Evolutionary conservation across 1,284 basidiomycete species (phyloP).

Genomic region (Bjerkandera adusta): DNA sequence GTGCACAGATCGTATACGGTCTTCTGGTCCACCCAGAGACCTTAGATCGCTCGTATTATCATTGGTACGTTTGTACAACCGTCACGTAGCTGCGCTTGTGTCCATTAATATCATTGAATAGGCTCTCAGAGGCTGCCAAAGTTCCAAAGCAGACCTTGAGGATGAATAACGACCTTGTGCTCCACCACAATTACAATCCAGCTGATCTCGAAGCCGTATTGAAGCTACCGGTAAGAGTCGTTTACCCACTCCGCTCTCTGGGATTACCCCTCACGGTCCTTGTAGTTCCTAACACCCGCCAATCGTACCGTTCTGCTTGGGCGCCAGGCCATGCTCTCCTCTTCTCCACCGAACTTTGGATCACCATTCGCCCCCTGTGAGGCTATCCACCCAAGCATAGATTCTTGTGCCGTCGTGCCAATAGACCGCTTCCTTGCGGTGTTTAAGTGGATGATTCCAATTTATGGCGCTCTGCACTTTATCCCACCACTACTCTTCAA

Average conservation of each 20-base stretch:
- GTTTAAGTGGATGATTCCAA: slow-evolving; percentile 82
- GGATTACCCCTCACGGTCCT: slow-evolving; percentile 18
- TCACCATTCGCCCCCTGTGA: slow-evolving; percentile 61
- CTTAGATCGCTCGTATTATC: slow-evolving; percentile 72
- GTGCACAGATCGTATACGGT: slow-evolving; percentile 87
- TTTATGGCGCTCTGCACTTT: slow-evolving; percentile 90
- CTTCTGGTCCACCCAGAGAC: slow-evolving; percentile 84
- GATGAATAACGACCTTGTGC: slow-evolving; percentile 63
- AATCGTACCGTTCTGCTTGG: slow-evolving; percentile 39
- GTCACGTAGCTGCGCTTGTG: background rate
- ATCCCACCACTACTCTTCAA: slow-evolving; percentile 85
- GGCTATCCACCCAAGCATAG: slow-evolving; percentile 79
- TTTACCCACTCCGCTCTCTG: background rate
- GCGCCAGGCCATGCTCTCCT: slow-evolving; percentile 33
- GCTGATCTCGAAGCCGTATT: slow-evolving; percentile 55
- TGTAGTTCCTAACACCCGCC: slow-evolving; percentile 38
- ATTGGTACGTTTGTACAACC: slow-evolving; percentile 51
- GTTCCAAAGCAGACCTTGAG: slow-evolving; percentile 59
- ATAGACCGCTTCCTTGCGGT: slow-evolving; percentile 79
- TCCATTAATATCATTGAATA: slow-evolving; percentile 19
- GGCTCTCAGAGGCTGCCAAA: slow-evolving; percentile 64
- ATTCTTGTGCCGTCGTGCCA: slow-evolving; percentile 68
- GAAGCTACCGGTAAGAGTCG: slow-evolving; percentile 42
- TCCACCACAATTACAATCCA: slow-evolving; percentile 55
- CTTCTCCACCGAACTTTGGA: slow-evolving; percentile 40